phyloP scores from a whole-genome alignment of 2,329 filamentous ascomycete species.

The Paraphoma sp. region DNA sequence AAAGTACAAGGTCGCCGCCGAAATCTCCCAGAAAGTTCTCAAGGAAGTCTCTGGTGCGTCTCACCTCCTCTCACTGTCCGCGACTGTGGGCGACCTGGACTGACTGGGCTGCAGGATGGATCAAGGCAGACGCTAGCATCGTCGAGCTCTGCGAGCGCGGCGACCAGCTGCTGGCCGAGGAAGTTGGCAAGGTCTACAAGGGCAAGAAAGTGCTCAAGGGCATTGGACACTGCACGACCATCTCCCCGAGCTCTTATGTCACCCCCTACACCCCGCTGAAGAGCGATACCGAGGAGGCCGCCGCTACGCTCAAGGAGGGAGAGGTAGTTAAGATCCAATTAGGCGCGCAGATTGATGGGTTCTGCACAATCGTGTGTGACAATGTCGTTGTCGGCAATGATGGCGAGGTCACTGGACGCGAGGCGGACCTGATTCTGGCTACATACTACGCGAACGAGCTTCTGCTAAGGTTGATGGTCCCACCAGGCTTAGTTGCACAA shows the following conservation, averaged over 20 bases:
- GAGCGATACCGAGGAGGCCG: conserved; percentile 85
- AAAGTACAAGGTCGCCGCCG: conserved; percentile 97
- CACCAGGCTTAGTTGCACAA: conserved; percentile 81
- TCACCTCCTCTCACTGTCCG: background rate
- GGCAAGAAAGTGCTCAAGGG: conserved; percentile 97
- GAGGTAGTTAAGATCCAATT: conserved; percentile 97
- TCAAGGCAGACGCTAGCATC: conserved; percentile 88
- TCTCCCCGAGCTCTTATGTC: conserved; percentile 92
- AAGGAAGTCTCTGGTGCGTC: conserved; percentile 73
- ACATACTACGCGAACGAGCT: conserved; percentile 97
- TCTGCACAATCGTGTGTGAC: conserved; percentile 95
- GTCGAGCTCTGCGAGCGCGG: conserved; percentile 94
- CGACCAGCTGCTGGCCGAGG: conserved; percentile 92
- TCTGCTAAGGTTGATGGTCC: conserved; percentile 86
- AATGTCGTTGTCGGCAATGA: conserved; percentile 77
- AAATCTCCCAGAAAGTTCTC: conserved; percentile 95
- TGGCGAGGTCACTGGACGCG: conserved; percentile 73
- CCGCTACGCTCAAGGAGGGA: conserved; percentile 77
- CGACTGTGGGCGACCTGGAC: conserved; percentile 15
- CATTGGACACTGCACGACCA: conserved; percentile 90
- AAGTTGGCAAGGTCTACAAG: conserved; percentile 94
- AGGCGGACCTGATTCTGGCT: conserved; percentile 87
- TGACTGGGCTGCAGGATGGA: conserved; percentile 60
- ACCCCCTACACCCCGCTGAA: conserved; percentile 95
- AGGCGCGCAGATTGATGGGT: conserved; percentile 98